These are phyloP conservation scores for Monosporascus cannonballus DNA, from an alignment of 2,329 filamentous ascomycete species.

Conservation along the genomic window DNA sequence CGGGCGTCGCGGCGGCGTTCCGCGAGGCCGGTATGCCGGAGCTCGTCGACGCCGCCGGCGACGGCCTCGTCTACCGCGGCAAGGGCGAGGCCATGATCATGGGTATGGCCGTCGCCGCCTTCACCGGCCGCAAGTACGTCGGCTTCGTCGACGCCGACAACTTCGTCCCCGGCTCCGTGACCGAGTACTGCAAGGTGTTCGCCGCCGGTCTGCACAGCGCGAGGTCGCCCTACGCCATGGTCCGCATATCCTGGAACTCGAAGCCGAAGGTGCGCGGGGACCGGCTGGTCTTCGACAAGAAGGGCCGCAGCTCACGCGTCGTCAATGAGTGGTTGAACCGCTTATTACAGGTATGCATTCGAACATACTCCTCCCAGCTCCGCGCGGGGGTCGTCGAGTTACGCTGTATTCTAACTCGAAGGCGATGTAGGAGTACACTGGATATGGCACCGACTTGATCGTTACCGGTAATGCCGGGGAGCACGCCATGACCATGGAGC, in stretches of 20 bases:
- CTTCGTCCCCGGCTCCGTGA: slow-evolving; percentile 21
- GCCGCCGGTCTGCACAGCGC: slow-evolving; percentile 25
- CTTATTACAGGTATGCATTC: slow-evolving; percentile 2
- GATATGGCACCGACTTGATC: slow-evolving; percentile 13
- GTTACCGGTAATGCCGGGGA: slow-evolving; percentile 28
- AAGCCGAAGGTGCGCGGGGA: slow-evolving; percentile 26
- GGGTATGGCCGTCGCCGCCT: slow-evolving; percentile 22
- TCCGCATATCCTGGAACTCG: slow-evolving; percentile 26
- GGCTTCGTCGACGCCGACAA: slow-evolving; percentile 30
- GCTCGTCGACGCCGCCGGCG: slow-evolving; percentile 11
- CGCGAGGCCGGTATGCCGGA: slow-evolving; percentile 14
- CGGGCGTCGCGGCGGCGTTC: slow-evolving; percentile 17
- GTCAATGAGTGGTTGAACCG: slow-evolving; percentile 27
- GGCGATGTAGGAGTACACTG: slow-evolving; percentile 7
- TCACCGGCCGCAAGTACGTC: slow-evolving; percentile 17
- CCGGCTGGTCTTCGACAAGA: slow-evolving; percentile 16
- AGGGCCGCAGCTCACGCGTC: slow-evolving; percentile 24
- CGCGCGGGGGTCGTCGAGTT: too few species aligned
- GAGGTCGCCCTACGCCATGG: slow-evolving; percentile 18
- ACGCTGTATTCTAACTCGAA: not conserved
- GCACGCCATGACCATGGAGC: slow-evolving; percentile 29
- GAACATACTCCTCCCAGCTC: not conserved
- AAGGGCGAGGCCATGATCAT: slow-evolving; percentile 29
- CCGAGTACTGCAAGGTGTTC: slow-evolving; percentile 27
- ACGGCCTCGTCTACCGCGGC: slow-evolving; percentile 19